Percentiles rank a stretch among this genome's conserved stretches.
These are phyloP conservation scores for Verbena officinalis DNA, from an alignment of 257 asterid species.

Conservation along the genomic window DNA sequence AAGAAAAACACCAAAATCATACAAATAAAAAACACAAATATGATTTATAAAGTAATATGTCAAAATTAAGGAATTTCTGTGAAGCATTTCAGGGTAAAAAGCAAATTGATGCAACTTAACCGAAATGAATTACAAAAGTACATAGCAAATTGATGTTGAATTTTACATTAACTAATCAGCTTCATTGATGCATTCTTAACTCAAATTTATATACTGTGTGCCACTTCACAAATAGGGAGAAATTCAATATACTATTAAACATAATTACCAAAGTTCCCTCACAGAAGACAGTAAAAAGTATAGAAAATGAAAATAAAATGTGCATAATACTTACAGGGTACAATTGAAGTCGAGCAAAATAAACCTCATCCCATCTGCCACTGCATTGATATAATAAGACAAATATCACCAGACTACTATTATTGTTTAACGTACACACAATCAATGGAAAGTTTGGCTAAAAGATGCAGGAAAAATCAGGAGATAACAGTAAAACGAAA, in stretches of 20 bases:
- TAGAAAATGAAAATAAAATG: neutral
- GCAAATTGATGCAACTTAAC: neutral
- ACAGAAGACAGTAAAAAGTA: neutral
- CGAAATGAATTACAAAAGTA: no score
- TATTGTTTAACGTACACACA: slow-evolving; percentile 7
- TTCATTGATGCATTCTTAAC: neutral
- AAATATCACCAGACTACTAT: slow-evolving; percentile 8
- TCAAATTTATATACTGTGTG: neutral
- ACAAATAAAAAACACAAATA: no score
- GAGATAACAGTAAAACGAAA: neutral
- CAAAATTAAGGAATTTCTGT: no score
- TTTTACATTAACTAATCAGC: no score
- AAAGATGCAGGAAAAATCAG: neutral
- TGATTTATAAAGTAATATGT: no score
- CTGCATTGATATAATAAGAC: slow-evolving; percentile 53
- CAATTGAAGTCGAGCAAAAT: slow-evolving; percentile 21
- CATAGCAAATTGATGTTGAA: no score
- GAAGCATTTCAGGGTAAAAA: neutral
- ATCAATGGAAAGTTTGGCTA: neutral
- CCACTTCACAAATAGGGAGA: neutral
- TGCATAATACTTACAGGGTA: slow-evolving; percentile 42
- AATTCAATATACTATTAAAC: neutral
- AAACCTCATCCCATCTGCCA: slow-evolving; percentile 89
- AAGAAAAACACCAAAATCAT: no score
- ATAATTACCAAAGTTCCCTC: neutral